Base-by-base conservation (phyloP, 495 filamentous ascomycete genomes). In the Cercophora sp. region DNA sequence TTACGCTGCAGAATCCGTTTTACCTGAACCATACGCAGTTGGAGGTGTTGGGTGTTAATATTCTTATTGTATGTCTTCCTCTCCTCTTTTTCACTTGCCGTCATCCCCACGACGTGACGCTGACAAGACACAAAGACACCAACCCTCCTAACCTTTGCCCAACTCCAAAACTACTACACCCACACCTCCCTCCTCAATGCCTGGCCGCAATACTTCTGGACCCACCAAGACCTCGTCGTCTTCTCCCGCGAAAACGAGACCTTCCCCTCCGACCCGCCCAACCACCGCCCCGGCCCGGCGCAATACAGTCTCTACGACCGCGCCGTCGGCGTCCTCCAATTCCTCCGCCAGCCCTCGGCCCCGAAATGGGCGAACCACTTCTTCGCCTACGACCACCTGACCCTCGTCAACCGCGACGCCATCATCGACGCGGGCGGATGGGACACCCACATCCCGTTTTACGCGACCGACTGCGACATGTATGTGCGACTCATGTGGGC, bases 141-240 rank as follows among this genome's bases (percentile, higher is more conserved):
- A 1, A 84, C 80, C 4, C 70, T 83, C 0, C 65, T 85, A 15
- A 82, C 70, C 36, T 85, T 84, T 54, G 69, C 82, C 23, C 82
- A 85, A 54, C 66, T 85, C 20, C 81, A 85, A 52, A 85, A 85
- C 60, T 84, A 77, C 63, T 82, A 72, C 60, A 66, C 80, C 18
- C 56, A 48, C 60, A 79, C 55, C 1, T 57, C 60, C n/a, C 60
- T 63, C n/a, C 58, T 71, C 36, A 66, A 69, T 13, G 57, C 66
- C 20, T 83, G 79, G 79, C 65, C 65, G 18, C 62, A 74, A 57
- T 85, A 73, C 66, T 85, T 81, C 70, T 85, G 80, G 81, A 64
- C 70, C 27, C 80, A 83, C 53, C 77, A 79, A 71, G 82, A 85
- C 60, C 62, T 81, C 6, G 59, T 81, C 0, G 79, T 72, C 13